These are phyloP conservation scores for Curvularia hawaiiensis DNA, from an alignment of 2,329 filamentous ascomycete species.

Conservation along the genomic window DNA sequence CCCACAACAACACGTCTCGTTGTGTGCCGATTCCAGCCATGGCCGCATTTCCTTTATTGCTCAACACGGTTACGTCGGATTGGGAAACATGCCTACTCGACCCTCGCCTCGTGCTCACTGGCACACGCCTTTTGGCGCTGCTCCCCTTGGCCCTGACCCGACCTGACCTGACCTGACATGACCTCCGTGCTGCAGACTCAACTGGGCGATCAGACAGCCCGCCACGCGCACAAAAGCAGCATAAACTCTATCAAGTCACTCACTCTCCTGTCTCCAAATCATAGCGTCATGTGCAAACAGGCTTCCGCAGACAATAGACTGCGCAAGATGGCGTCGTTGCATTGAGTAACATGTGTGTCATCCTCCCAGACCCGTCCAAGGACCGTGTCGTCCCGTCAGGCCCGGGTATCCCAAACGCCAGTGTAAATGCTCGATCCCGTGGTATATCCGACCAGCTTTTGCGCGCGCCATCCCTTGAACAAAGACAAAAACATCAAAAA, in stretches of 20 bases:
- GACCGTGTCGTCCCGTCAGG: slow-evolving; percentile 15
- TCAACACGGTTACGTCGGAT: not conserved
- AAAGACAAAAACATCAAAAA: slow-evolving; percentile 9
- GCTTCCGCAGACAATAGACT: not conserved
- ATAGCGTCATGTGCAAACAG: not conserved
- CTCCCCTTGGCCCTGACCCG: too few relatives aligned
- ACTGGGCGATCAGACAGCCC: not conserved
- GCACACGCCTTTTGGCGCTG: too few relatives aligned
- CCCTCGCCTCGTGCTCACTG: not conserved
- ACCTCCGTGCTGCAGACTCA: not conserved
- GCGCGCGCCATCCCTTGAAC: slow-evolving; percentile 14
- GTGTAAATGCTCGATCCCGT: slow-evolving; percentile 30
- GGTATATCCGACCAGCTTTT: slow-evolving; percentile 26
- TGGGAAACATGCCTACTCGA: not conserved
- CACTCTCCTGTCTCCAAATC: not conserved
- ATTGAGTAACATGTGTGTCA: slow-evolving; percentile 17
- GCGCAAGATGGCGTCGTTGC: slow-evolving; percentile 4
- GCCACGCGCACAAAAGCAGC: not conserved
- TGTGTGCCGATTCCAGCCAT: not conserved
- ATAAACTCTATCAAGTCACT: not conserved
- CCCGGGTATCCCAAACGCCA: slow-evolving; percentile 23
- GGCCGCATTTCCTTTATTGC: not conserved
- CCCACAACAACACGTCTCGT: not conserved
- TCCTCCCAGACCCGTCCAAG: slow-evolving; percentile 24
- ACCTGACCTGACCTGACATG: too few relatives aligned